phyloP scores from a whole-genome alignment of 2,329 filamentous ascomycete genomes.

The Fusarium keratoplasticum region DNA sequence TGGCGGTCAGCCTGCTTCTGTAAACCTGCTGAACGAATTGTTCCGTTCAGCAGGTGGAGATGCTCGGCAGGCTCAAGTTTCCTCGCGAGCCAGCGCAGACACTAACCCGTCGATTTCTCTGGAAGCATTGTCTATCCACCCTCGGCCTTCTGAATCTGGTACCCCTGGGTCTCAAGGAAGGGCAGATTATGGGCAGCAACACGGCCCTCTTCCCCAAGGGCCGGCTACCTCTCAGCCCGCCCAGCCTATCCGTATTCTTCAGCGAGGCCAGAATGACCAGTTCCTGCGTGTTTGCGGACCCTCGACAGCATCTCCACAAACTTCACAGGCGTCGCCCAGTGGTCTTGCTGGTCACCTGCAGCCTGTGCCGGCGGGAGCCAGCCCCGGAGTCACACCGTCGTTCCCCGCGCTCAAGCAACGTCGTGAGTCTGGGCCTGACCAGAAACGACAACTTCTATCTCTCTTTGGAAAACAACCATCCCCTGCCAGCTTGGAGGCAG shows the following conservation, averaged over 20 bases:
- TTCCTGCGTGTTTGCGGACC: constrained; percentile 28
- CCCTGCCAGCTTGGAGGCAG: constrained; percentile 38
- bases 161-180: constrained; percentile 28
- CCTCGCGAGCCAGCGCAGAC: constrained; percentile 29
- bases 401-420: constrained; percentile 36
- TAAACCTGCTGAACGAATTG: constrained; percentile 37
- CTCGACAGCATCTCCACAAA: constrained; percentile 31
- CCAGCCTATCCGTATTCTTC: constrained; percentile 51
- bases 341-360: constrained; percentile 32
- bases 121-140: constrained; percentile 37
- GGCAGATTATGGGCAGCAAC: constrained; percentile 31
- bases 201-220: constrained; percentile 20
- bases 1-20: constrained; percentile 20
- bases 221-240: constrained; percentile 16
- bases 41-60: constrained; percentile 30
- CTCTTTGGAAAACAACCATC: constrained; percentile 67
- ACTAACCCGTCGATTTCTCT: constrained; percentile 31
- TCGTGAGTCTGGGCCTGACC: constrained; percentile 45
- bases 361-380: constrained; percentile 26
- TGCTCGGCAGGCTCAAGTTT: constrained; percentile 15
- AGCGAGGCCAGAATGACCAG: constrained; percentile 48
- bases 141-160: constrained; percentile 18
- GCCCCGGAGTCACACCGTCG: constrained; percentile 30
- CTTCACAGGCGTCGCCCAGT: constrained; percentile 40
- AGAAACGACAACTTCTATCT: constrained; percentile 63